phyloP scores from a whole-genome alignment of 306 rosid genomes.

The Inga oerstediana region DNA sequence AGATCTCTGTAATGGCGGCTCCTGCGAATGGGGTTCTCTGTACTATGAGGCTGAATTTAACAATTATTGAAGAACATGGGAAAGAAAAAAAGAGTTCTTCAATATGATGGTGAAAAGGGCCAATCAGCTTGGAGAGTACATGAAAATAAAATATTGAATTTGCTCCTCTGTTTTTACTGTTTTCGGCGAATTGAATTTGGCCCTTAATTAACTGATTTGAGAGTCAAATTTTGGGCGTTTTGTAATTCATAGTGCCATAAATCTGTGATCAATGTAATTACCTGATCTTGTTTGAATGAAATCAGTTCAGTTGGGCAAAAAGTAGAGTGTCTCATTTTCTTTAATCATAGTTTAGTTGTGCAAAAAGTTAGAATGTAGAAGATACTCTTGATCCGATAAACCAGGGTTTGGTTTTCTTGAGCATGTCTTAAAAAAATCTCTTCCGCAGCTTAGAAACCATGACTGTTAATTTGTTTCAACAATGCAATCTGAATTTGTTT shows the following conservation, averaged over 20 bases:
- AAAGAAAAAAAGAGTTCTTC: slow-evolving; percentile 3
- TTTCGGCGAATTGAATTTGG: neutral
- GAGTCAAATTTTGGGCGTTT: slow-evolving; percentile 15
- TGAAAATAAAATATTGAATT: slow-evolving; percentile 18
- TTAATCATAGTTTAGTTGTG: neutral
- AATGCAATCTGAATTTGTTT: neutral
- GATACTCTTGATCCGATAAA: neutral
- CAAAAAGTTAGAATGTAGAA: neutral
- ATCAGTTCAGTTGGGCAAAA: slow-evolving; percentile 10
- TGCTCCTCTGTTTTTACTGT: neutral
- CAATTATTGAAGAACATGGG: neutral
- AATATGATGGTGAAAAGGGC: slow-evolving; percentile 1
- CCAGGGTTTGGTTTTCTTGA: neutral
- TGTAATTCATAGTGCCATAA: neutral
- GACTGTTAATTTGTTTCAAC: slow-evolving; percentile 16
- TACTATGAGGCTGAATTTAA: slow-evolving; percentile 8
- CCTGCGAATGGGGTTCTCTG: neutral
- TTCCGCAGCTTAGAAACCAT: neutral
- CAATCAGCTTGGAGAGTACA: neutral
- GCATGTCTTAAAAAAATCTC: neutral
- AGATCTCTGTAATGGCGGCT: neutral
- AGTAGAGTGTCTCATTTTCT: neutral
- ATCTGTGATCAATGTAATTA: slow-evolving; percentile 23
- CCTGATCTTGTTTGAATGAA: slow-evolving; percentile 15
- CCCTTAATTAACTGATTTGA: neutral